Conservation (phyloP, 139 green algal genomes). For the Chlamydomonas asymmetrica region DNA sequence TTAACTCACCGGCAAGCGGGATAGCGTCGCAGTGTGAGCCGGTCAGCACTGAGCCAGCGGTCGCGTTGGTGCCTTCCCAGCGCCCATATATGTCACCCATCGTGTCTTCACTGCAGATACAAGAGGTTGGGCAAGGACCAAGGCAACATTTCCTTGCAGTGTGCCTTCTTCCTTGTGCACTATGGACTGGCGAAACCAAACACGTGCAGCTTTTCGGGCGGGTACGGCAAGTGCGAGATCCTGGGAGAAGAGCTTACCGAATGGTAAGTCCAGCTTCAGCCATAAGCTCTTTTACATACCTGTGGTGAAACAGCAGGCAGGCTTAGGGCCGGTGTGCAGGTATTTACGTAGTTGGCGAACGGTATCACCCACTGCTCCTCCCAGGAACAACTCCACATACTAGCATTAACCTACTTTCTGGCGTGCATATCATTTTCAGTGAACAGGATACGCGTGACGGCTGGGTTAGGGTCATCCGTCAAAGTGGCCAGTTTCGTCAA, state of each 20-base stretch:
- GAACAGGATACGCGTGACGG: slow-evolving; percentile 93
- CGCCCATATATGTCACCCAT: slow-evolving; percentile 93
- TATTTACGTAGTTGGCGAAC: background rate
- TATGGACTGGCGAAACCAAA: background rate
- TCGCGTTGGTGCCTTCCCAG: slow-evolving; percentile 61
- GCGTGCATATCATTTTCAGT: slow-evolving; percentile 81
- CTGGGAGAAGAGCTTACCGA: slow-evolving; percentile 26
- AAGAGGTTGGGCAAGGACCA: background rate
- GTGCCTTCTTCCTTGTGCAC: too few relatives aligned
- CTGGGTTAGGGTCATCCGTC: slow-evolving; percentile 78
- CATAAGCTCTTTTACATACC: slow-evolving; percentile 90
- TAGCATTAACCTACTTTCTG: slow-evolving; percentile 35
- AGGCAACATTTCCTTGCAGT: too few relatives aligned
- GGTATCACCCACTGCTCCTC: too few relatives aligned
- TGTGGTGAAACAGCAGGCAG: slow-evolving; percentile 19
- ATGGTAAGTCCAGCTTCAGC: slow-evolving; percentile 45
- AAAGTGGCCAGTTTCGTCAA: slow-evolving; percentile 76
- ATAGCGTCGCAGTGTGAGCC: slow-evolving; percentile 95
- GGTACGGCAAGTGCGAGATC: background rate
- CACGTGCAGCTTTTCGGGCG: background rate
- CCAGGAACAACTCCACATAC: background rate
- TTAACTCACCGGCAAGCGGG: slow-evolving; percentile 75
- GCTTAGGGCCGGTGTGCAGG: background rate
- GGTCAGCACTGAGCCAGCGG: slow-evolving; percentile 65
- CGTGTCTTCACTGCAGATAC: slow-evolving; percentile 69